These are phyloP conservation scores for Aspergillus quadrilineatus DNA, from an alignment of 2,329 filamentous ascomycete species.

Conservation along the genomic window DNA sequence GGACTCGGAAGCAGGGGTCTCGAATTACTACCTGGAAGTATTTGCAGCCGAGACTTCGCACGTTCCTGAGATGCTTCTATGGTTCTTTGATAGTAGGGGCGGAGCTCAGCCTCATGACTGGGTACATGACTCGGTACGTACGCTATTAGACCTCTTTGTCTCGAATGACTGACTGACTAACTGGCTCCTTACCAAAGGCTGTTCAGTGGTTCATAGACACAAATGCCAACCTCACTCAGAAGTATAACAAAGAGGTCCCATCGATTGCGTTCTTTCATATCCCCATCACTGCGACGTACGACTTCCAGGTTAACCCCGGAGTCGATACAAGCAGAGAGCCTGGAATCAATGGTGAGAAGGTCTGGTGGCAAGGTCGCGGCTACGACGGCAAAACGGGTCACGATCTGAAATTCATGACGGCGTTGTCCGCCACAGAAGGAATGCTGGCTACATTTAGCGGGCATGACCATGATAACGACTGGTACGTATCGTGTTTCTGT, in stretches of 20 bases:
- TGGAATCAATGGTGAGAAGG: constrained; percentile 44
- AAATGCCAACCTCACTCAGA: constrained; percentile 26
- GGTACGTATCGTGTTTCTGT: background rate
- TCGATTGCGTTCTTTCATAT: constrained; percentile 59
- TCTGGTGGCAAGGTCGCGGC: background rate
- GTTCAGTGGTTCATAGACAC: constrained; percentile 48
- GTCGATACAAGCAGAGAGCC: constrained; percentile 46
- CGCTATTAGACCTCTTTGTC: background rate
- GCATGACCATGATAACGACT: constrained; percentile 44
- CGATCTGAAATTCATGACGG: constrained; percentile 31
- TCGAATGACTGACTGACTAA: background rate
- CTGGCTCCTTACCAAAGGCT: constrained; percentile 22
- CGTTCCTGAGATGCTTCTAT: constrained; percentile 55
- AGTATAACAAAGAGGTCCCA: constrained; percentile 43
- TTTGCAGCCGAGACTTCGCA: constrained; percentile 32
- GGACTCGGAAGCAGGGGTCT: constrained; percentile 43
- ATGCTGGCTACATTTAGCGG: constrained; percentile 34
- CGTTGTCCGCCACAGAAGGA: constrained; percentile 22
- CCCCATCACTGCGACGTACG: constrained; percentile 45
- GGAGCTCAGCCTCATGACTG: constrained; percentile 47
- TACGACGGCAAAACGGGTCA: background rate
- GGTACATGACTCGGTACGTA: constrained; percentile 37
- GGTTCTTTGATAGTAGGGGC: constrained; percentile 70
- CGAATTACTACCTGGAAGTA: constrained; percentile 57
- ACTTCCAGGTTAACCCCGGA: constrained; percentile 41